Evolutionary conservation across 371 early-diverging fungal genomes (phyloP), one percentile per base, ranked within the genome.

Genomic region (Blastocladiella emersonii): DNA sequence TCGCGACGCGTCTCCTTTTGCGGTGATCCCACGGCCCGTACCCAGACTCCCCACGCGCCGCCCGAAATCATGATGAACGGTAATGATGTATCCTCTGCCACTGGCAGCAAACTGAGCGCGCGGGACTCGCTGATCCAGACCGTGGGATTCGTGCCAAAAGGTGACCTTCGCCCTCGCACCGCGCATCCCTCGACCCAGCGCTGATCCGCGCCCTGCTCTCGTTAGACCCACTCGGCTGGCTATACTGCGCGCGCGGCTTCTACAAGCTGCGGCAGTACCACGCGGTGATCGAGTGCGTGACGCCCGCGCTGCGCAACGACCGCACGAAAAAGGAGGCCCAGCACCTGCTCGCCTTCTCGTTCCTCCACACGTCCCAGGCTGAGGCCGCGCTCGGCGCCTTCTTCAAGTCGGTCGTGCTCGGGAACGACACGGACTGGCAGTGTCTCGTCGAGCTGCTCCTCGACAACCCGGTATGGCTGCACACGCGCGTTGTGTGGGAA

Each of bases 361-460:
- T 80, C 39, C 65, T 78, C 25, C 71, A 78, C 60, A 80, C 80
- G 15, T 71, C 72, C 2, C 80, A 80, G 64, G 60, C 67, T 13
- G 80, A 80, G 57, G 80, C 80, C 0, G 78, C 80, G 1, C 75
- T 76, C 0, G 78, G 77, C 0, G 80, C 78, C 15, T 80, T 75
- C 63, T 77, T 77, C 69, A 80, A 77, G 65, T 70, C 71, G 60
- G 76, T 80, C 62, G 74, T 69, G 48, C 69, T 68, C 44, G 80
- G 80, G 23, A 80, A 80, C 62, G 80, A 80, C 61, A 77, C 80
- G 37, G 80, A 80, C 59, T 80, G 80, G 80, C 80, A 80, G 66
- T 74, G 76, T 32, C 62, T 80, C 13, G 75, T 78, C 0, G 80
- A 78, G 65, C 64, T 78, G 55, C 72, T 76, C 55, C 61, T 76